These are phyloP conservation scores for Nannizziopsis barbatae DNA, from an alignment of 2,329 filamentous ascomycete species.

Conservation along the genomic window DNA sequence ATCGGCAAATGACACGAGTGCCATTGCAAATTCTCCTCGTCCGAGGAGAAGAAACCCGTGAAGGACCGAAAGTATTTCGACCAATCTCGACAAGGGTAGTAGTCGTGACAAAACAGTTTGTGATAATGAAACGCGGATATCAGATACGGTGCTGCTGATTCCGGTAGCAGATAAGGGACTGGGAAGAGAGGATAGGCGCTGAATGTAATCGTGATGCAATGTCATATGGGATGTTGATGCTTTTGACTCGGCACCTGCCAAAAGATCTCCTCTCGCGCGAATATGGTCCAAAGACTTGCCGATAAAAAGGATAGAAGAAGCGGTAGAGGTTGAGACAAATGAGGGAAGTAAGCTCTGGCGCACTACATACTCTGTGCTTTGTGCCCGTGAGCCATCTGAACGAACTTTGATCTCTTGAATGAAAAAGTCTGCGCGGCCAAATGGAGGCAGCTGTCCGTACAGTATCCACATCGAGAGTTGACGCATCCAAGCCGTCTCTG, in stretches of 20 bases:
- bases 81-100: conserved; percentile 63
- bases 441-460: conserved; percentile 69
- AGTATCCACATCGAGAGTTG: conserved; percentile 84
- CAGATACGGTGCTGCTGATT: conserved; percentile 60
- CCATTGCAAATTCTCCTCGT: conserved; percentile 82
- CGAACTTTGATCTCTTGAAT: conserved; percentile 43
- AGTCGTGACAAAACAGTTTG: conserved; percentile 73
- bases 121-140: conserved; percentile 70
- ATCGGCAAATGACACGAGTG: conserved; percentile 75
- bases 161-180: conserved; percentile 63
- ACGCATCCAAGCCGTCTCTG: conserved; percentile 83
- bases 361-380: conserved; percentile 44
- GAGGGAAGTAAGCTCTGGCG: conserved; percentile 56
- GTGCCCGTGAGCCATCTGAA: conserved; percentile 28
- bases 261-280: conserved; percentile 40
- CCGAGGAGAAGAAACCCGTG: conserved; percentile 80
- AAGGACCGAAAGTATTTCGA: conserved; percentile 65
- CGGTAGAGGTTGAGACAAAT: conserved; percentile 64
- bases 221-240: conserved; percentile 50
- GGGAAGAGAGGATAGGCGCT: conserved; percentile 54
- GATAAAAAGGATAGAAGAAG: conserved; percentile 77
- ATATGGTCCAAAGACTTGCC: conserved; percentile 83
- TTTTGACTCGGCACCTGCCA: conserved; percentile 23
- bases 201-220: conserved; percentile 33
- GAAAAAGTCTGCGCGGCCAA: conserved; percentile 79